Evolutionary conservation across 441 rosid species (phyloP), one percentile per base, ranked within the genome.

Genomic region (Bruguiera hainesii): DNA sequence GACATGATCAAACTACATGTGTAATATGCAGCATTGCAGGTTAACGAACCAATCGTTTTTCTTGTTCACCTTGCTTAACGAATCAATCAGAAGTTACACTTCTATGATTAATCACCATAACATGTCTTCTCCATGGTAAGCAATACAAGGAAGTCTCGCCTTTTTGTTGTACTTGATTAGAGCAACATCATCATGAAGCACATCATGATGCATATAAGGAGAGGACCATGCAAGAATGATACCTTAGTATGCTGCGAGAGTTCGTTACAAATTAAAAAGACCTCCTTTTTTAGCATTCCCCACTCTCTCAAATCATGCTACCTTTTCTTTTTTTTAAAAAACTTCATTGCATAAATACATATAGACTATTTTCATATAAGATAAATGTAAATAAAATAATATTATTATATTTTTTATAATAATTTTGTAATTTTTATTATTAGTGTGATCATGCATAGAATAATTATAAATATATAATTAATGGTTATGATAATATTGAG

Each of bases 141-240:
- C 77, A 77, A 63, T 31, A 35, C 49, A 31, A 64, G 57, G 68
- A 65, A 60, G 64, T 52, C 56, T 69, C 46, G 31, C 60, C 29
- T 61, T 71, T 46, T 61, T 37, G 30, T 50, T 73, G 83, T 73
- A 71, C 74, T 73, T 74, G 15, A 66, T 68, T 70, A 16, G 26
- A 60, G 37, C 71, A 73, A 58, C 86, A 82, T 69, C 73, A 78
- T 76, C 65, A 82, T 75, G 55, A 42, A 52, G 30, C 39, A 50
- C 30, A 75, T 58, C 37, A 49, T 49, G 49, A 48, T 68, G 53
- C 42, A 64, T 46, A 7, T 18, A 39, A 60, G 60, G 56, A 46
- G 9, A 64, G 73, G 48, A 58, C 75, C 76, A 65, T 76, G 48
- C 48, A 5, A 28, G 63, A 35, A 76, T 77, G 67, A 76, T 70